These are phyloP conservation scores for Thuja plicata DNA, from an alignment of 83 land plant genomes.

Conservation along the genomic window DNA sequence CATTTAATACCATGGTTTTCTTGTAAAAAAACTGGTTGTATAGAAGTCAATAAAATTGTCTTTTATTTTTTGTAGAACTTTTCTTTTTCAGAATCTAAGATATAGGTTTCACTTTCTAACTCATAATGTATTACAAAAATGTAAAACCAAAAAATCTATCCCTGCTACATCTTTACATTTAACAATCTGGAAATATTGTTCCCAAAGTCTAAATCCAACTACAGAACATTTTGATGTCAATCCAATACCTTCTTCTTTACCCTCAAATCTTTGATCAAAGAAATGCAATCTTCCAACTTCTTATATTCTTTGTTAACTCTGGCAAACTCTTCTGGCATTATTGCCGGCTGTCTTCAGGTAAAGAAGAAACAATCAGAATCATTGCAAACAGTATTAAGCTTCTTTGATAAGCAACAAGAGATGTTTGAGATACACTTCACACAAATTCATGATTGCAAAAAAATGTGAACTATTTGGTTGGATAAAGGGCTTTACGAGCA, in stretches of 20 bases:
- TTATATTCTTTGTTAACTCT: conserved; percentile 7
- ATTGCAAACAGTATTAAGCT: background rate
- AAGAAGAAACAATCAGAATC: conserved; percentile 7
- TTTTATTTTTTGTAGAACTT: background rate
- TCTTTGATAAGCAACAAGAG: background rate
- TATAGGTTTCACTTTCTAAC: background rate
- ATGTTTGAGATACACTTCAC: background rate
- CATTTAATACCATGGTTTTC: background rate
- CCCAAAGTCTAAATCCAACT: background rate
- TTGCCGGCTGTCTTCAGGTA: conserved; percentile 6
- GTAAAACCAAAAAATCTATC: background rate
- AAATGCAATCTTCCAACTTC: conserved; percentile 10
- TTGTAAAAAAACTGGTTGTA: background rate
- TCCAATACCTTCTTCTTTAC: conserved; percentile 9
- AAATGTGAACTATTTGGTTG: background rate
- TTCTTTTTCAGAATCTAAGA: background rate
- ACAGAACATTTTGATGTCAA: background rate
- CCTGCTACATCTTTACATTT: background rate
- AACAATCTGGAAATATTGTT: background rate
- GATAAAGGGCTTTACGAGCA: background rate
- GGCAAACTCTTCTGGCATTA: conserved; percentile 9
- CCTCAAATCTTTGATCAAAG: background rate
- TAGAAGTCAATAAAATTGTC: background rate
- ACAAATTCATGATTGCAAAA: background rate
- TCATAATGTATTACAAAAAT: background rate